These are phyloP conservation scores for Penicillium sp. DNA, from an alignment of 2,329 filamentous ascomycete species.

Conservation along the genomic window DNA sequence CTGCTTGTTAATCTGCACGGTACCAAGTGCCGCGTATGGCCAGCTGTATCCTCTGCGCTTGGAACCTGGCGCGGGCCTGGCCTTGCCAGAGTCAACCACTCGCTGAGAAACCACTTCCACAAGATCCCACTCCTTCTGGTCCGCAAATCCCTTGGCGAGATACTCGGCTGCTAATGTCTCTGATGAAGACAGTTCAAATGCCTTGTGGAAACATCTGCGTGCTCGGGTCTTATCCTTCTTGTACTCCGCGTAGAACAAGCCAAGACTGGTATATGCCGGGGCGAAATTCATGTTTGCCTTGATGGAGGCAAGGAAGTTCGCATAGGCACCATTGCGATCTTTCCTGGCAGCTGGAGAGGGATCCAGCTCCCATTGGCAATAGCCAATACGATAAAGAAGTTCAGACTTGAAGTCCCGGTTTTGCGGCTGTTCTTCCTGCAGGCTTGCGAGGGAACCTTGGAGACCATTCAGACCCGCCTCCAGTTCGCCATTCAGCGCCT, in stretches of 20 bases:
- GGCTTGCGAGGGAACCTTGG: slow-evolving; percentile 61
- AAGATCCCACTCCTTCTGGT: slow-evolving; percentile 90
- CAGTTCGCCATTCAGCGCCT: slow-evolving; percentile 75
- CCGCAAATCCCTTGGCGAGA: slow-evolving; percentile 78
- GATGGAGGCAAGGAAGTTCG: slow-evolving; percentile 74
- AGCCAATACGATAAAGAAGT: slow-evolving; percentile 79
- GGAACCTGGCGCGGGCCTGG: slow-evolving; percentile 82
- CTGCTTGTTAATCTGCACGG: slow-evolving; percentile 90
- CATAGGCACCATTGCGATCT: slow-evolving; percentile 75
- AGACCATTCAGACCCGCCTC: slow-evolving; percentile 63
- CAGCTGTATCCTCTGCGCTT: slow-evolving; percentile 91
- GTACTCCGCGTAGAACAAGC: slow-evolving; percentile 88
- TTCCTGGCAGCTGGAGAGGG: slow-evolving; percentile 69
- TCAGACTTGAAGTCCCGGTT: slow-evolving; percentile 72
- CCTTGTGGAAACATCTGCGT: slow-evolving; percentile 91
- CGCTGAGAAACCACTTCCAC: slow-evolving; percentile 89
- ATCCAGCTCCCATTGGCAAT: slow-evolving; percentile 81
- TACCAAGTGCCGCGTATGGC: slow-evolving; percentile 89
- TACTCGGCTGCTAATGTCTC: slow-evolving; percentile 85
- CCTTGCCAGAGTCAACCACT: slow-evolving; percentile 90
- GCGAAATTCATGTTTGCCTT: slow-evolving; percentile 85
- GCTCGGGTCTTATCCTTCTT: slow-evolving; percentile 80
- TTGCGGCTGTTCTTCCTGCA: slow-evolving; percentile 59
- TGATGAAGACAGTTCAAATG: slow-evolving; percentile 82
- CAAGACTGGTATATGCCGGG: slow-evolving; percentile 84